A percentile compares a stretch with the other conserved stretches of the same genome.
These are phyloP conservation scores for Tricholoma terreum DNA, from an alignment of 768 basidiomycete genomes.

Conservation along the genomic window DNA sequence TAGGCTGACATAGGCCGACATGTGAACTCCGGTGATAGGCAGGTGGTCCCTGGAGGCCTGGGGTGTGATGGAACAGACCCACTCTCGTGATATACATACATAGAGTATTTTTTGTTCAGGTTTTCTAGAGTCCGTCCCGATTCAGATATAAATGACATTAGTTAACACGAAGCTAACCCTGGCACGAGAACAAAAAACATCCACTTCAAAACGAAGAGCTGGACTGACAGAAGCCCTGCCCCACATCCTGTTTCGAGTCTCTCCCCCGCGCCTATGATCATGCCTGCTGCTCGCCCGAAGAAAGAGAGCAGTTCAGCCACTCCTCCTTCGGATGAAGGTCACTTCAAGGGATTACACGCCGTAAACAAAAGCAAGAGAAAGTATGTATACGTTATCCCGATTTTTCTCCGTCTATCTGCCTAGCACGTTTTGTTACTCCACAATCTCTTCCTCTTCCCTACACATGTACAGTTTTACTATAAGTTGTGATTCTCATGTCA, in stretches of 20 bases:
- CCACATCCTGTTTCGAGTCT: constrained; percentile 30
- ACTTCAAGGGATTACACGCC: constrained; percentile 51
- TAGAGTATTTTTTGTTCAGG: constrained; percentile 20
- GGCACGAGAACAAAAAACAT: constrained; percentile 39
- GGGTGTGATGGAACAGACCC: constrained; percentile 21
- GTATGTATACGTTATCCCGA: constrained; percentile 57
- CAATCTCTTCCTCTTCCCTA: constrained; percentile 36
- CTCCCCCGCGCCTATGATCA: constrained; percentile 34
- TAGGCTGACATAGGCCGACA: not conserved
- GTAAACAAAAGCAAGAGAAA: constrained; percentile 80
- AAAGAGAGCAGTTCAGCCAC: constrained; percentile 61
- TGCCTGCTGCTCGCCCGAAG: constrained; percentile 68
- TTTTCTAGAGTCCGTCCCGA: constrained; percentile 33
- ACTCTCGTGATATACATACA: constrained; percentile 42
- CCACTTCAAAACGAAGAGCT: constrained; percentile 34
- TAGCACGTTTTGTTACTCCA: constrained; percentile 28
- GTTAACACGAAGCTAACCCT: constrained; percentile 32
- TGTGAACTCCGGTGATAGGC: constrained; percentile 39
- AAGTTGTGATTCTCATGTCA: constrained; percentile 33
- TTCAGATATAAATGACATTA: constrained; percentile 33
- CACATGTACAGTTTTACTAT: constrained; percentile 25
- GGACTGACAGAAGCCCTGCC: constrained; percentile 23
- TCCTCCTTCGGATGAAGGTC: constrained; percentile 63
- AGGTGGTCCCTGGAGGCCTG: constrained; percentile 28
- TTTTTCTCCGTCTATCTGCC: constrained; percentile 50